Base-by-base conservation (phyloP, 2,329 filamentous ascomycete genomes). In the Claviceps sp. region DNA sequence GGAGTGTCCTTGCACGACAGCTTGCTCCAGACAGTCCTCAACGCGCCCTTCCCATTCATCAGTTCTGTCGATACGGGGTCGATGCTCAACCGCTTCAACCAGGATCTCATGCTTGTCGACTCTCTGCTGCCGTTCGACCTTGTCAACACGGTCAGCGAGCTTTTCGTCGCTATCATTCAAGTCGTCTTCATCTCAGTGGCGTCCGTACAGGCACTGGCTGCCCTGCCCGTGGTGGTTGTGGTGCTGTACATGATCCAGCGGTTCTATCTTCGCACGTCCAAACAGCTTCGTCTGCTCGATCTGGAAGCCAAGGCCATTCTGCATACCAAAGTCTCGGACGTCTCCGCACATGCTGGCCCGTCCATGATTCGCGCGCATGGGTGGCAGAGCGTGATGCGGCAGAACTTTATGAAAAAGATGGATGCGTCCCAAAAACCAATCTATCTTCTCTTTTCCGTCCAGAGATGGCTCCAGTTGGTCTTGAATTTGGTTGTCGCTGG, bases 231-330 rank as follows among this genome's bases (percentile, higher is more conserved):
- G 8, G 36, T 49, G 0, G 4, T 56, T 3, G 30, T 57, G 9
- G 53, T 52, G 4, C 44, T 62, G 6, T 62, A 58, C 51, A 36
- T 55, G 2, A 20, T 63, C 5, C 61, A 63, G 26, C 55, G 55
- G 3, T 57, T 54, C 44, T 60, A 60, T 37, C 67, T 81, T 1
- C 68, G 72, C 5, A 79, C 77, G 1, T 79, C 76, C 0, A 69
- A 77, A 0, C 78, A 79, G 56, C 63, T 81, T 3, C 72, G 76
- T 37, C 67, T 74, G 16, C 61, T 81, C 22, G 77, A 80, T 47
- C 65, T 81, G 1, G 75, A 81, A 56, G 70, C 75, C 1, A 73
- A 73, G 45, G 68, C 75, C 0, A 72, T 70, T 0, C 64, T 80
- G 0, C 73, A 62, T 26, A 65, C 64, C 0, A 64, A 58, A 40